Base-by-base conservation (phyloP, 192 early-diverging fungal genomes). In the Chytriomyces hyalinus region DNA sequence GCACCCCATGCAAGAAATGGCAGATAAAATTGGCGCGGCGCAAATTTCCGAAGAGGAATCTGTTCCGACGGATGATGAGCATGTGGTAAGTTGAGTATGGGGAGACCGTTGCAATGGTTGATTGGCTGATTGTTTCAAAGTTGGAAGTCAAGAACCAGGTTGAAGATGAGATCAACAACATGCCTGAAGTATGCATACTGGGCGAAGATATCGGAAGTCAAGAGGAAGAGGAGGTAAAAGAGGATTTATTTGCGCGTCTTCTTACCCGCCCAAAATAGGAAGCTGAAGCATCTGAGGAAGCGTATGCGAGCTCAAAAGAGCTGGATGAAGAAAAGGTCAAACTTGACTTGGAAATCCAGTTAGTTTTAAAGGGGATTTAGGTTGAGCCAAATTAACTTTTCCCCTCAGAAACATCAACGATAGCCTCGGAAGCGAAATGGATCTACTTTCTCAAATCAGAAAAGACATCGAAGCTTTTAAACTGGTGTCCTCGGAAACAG, bases 341-440 rank as follows among this genome's bases (percentile, higher is more conserved):
- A 44, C 50, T 73, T 28, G 61, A 73, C 13, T 36, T n/a, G 10
- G 44, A n/a, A 10, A 73, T 73, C 26, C n/a, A 73, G 72, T 73
- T 46, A 46, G 45, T 65, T 65, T 65, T 65, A 0, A 28, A 26
- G 13, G 13, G 3, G 63, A 15, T 65, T 13, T 22, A 13, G 15
- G 24, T 22, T 65, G 15, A 15, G 13, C 24, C 11, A 22, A 15
- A 20, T 15, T 65, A 26, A 28, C 63, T 13, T 3, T 65, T 65
- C 63, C 15, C 11, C 1, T 47, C 36, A 72, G 70, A 15, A 43
- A 49, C 6, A 9, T 72, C 8, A 45, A 73, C n/a, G 60, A 62
- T 22, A 73, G 72, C 50, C 61, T 73, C 10, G 60, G 53, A 6
- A 73, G 61, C 44, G 72, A 73, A 73, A n/a, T 63, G 72, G 72